phyloP scores from a whole-genome alignment of 495 filamentous ascomycete species.

The Aspergillus sclerotiicarbonarius region DNA sequence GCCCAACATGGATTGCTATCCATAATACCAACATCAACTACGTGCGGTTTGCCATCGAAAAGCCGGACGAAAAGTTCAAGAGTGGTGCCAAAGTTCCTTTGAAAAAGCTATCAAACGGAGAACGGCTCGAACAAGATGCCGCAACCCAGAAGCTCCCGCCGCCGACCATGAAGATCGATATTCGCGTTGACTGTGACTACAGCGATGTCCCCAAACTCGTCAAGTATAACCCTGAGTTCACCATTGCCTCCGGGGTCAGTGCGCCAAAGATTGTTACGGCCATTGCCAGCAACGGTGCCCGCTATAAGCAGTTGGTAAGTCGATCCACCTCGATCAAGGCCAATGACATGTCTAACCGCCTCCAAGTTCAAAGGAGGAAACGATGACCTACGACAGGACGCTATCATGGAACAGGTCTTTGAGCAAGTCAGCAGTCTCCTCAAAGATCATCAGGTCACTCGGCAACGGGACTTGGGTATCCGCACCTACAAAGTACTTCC shows the following conservation, averaged over 20 bases:
- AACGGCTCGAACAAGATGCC: conserved; percentile 53
- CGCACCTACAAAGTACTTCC: conserved; percentile 96
- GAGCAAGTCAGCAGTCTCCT: conserved; percentile 89
- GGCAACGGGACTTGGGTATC: conserved; percentile 83
- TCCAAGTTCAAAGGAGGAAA: conserved; percentile 82
- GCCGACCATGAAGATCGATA: conserved; percentile 79
- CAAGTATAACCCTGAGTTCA: conserved; percentile 67
- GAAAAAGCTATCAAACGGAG: conserved; percentile 55
- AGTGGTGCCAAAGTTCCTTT: conserved; percentile 62
- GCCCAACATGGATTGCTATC: conserved; percentile 60
- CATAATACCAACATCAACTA: conserved; percentile 72
- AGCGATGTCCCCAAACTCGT: conserved; percentile 66
- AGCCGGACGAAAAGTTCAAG: conserved; percentile 59
- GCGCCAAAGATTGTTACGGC: conserved; percentile 88
- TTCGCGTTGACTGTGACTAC: conserved; percentile 75
- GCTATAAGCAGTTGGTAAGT: conserved; percentile 79
- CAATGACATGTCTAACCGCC: conserved; percentile 8
- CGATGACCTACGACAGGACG: conserved; percentile 96
- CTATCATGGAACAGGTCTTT: conserved; percentile 99
- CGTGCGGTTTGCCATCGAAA: conserved; percentile 67
- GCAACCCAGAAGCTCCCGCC: conserved; percentile 71
- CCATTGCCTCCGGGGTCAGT: conserved; percentile 85
- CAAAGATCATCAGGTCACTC: conserved; percentile 77
- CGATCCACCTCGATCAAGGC: background rate
- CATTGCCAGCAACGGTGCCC: conserved; percentile 67